Evolutionary conservation across 495 filamentous ascomycete species (phyloP).

Genomic region (Hypomontagnella monticulosa): DNA sequence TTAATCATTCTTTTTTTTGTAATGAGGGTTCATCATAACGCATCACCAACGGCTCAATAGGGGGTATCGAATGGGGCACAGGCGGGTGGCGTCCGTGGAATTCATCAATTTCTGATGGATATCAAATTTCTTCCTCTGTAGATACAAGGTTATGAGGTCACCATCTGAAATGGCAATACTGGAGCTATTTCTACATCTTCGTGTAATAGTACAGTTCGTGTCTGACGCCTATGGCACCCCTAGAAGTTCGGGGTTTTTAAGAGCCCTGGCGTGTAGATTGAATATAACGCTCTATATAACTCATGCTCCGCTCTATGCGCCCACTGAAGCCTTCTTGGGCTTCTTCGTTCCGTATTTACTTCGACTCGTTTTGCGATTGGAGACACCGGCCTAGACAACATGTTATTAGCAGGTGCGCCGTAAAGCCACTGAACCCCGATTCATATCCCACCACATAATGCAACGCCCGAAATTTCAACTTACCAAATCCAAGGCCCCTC

Average conservation of each 20-base stretch:
- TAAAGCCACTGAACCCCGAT: neutral
- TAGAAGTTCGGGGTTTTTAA: neutral
- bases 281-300: neutral
- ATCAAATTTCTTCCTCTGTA: conserved; percentile 48
- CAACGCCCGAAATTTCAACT: conserved; percentile 54
- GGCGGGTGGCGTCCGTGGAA: conserved; percentile 44
- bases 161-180: conserved; percentile 33
- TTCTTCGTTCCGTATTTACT: conserved; percentile 99
- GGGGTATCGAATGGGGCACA: conserved; percentile 41
- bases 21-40: conserved; percentile 41
- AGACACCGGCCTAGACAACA: conserved; percentile 81
- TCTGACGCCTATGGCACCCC: neutral
- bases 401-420: neutral
- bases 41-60: conserved; percentile 39
- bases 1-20: conserved; percentile 36
- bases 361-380: conserved; percentile 79
- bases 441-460: neutral
- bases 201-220: conserved; percentile 26
- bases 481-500: conserved; percentile 95
- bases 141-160: conserved; percentile 40
- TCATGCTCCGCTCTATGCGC: conserved; percentile 29
- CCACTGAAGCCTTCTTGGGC: conserved; percentile 76
- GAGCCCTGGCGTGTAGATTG: neutral
- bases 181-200: conserved; percentile 21
- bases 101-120: conserved; percentile 42